These are phyloP conservation scores for Globisporangium apiculatum DNA, from an alignment of 352 stramenopile species.

Conservation along the genomic window DNA sequence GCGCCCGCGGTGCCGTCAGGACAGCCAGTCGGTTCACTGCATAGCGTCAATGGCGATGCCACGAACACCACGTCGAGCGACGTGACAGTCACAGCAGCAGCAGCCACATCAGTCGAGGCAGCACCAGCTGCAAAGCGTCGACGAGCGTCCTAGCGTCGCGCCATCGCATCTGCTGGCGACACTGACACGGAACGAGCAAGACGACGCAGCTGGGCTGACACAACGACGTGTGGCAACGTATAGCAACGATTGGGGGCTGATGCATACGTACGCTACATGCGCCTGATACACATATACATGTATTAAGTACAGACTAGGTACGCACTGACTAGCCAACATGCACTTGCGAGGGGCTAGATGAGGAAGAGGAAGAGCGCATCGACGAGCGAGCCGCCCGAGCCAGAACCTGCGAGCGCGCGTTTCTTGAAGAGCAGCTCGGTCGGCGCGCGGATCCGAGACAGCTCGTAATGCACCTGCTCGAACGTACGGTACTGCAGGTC, in stretches of 20 bases:
- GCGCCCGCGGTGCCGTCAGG: no score
- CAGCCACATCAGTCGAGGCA: not conserved
- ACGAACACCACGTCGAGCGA: not conserved
- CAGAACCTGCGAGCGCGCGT: slow-evolving; percentile 21
- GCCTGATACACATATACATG: no score
- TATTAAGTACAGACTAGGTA: no score
- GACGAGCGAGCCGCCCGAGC: slow-evolving; percentile 32
- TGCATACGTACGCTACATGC: no score
- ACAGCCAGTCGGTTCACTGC: no score
- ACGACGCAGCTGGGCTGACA: no score
- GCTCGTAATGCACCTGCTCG: slow-evolving; percentile 43
- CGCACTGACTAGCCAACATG: no score
- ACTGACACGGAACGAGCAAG: no score
- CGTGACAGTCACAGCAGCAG: no score
- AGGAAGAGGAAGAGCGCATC: slow-evolving; percentile 67
- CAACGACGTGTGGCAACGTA: no score
- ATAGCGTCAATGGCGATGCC: not conserved
- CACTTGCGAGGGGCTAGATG: slow-evolving; percentile 5
- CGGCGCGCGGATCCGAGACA: slow-evolving; percentile 30
- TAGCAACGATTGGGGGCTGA: no score
- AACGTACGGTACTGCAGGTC: slow-evolving; percentile 63
- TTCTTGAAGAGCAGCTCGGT: slow-evolving; percentile 68
- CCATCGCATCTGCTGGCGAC: no score
- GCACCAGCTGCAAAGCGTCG: not conserved
- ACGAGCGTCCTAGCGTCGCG: not conserved